Base-by-base conservation (phyloP, 116 monocot species). In the Papilionanthe hybrid region DNA sequence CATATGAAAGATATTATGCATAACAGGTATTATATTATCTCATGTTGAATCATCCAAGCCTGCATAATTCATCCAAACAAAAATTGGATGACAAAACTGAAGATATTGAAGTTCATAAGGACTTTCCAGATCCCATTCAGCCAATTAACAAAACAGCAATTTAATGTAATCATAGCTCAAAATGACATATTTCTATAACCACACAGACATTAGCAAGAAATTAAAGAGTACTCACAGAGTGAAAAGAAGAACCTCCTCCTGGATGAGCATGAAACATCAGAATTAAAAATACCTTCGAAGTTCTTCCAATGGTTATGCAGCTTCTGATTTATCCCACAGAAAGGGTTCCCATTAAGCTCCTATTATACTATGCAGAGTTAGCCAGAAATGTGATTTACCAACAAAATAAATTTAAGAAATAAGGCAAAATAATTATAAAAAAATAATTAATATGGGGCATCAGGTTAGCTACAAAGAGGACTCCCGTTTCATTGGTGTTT, bases 191-290 rank as follows among this genome's bases (percentile, higher is more conserved):
- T 32, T 17, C 17, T 53, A 53, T 71, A 43, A 73, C 42, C 9
- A n/a, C 44, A 37, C 43, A 73, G 5, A 0, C 20, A 73, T 71
- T 44, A 44, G 44, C 17, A 73, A 58, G 17, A 25, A 75, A 20
- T 17, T 57, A 58, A 78, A 85, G 78, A 78, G 25, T 83, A 83
- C 89, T 88, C 86, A 96, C 96, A 93, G 47, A 96, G 89, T 48
- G 93, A 92, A 82, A 94, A 94, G 84, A 92, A 94, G 12, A 90
- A 83, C 77, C 86, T 89, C 84, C 88, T 75, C 83, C 72, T 92
- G 15, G 87, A 86, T 32, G 89, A 83, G 86, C 83, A 42, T 41
- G 90, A 90, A 72, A 89, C 87, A 78, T 49, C 56, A 17, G 85
- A 83, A 41, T 81, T 82, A 77, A 80, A 85, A 65, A 78, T 80